Conservation (phyloP, 2,329 filamentous ascomycete genomes). For the Colletotrichum tamarilloi region DNA sequence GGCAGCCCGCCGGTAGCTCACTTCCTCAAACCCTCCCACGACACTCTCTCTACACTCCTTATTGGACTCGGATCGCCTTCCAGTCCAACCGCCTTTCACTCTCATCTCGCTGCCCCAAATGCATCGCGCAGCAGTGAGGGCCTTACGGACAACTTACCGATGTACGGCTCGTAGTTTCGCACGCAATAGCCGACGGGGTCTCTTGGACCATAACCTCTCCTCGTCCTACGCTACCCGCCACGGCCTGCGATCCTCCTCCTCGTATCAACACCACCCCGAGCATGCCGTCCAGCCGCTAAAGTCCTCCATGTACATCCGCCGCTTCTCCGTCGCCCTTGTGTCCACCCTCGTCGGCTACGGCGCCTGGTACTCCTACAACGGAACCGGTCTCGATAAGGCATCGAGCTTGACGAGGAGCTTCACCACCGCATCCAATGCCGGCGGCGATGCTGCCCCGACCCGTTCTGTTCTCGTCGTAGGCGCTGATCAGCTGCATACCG, state of each 20-base stretch:
- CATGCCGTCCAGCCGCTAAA: slow-evolving; percentile 62
- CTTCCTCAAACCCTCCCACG: slow-evolving; percentile 26
- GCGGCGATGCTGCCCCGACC: slow-evolving; percentile 57
- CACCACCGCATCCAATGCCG: slow-evolving; percentile 48
- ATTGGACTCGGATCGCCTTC: slow-evolving; percentile 34
- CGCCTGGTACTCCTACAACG: slow-evolving; percentile 79
- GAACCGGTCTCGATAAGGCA: slow-evolving; percentile 47
- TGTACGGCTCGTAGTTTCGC: slow-evolving; percentile 70
- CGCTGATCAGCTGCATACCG: slow-evolving; percentile 89
- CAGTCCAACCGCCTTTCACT: slow-evolving; percentile 28
- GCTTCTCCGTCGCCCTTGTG: slow-evolving; percentile 73
- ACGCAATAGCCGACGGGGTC: slow-evolving; percentile 60
- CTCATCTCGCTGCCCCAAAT: slow-evolving; percentile 59
- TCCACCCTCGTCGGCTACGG: slow-evolving; percentile 80
- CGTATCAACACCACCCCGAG: slow-evolving; percentile 41
- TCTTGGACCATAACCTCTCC: slow-evolving; percentile 42
- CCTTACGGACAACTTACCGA: slow-evolving; percentile 75
- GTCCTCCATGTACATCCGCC: slow-evolving; percentile 81
- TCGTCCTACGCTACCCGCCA: slow-evolving; percentile 37
- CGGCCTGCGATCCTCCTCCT: slow-evolving; percentile 36
- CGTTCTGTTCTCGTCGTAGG: slow-evolving; percentile 86
- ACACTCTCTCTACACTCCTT: slow-evolving; percentile 19
- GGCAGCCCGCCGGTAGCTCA: slow-evolving; percentile 14
- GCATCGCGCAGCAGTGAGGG: slow-evolving; percentile 78
- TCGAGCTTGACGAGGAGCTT: slow-evolving; percentile 54